Percentiles rank a stretch among this genome's conserved stretches.
Conservation (phyloP, 768 basidiomycete genomes). For the Rhodosporidiobolus sp. region DNA sequence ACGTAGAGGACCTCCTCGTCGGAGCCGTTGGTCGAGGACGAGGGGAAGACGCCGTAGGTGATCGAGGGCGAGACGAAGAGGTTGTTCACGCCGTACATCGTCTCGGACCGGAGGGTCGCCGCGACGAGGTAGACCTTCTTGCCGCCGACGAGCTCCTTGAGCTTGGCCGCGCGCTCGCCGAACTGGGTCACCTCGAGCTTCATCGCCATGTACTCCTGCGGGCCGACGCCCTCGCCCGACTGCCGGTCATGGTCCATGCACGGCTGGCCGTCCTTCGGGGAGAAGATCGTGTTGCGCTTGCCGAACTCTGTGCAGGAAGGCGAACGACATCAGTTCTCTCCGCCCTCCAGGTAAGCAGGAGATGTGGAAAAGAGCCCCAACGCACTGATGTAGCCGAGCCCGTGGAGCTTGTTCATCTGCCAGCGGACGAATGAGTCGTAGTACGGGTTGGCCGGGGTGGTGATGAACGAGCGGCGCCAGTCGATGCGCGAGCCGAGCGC, state of each 20-base stretch:
- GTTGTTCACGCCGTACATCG: slow-evolving; percentile 99
- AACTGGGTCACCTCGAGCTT: slow-evolving; percentile 91
- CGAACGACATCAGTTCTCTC: not conserved
- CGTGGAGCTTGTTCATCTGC: slow-evolving; percentile 91
- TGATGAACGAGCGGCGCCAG: slow-evolving; percentile 92
- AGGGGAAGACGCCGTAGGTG: slow-evolving; percentile 89
- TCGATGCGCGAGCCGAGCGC: slow-evolving; percentile 92
- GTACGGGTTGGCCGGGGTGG: slow-evolving; percentile 93
- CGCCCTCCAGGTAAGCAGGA: too few species aligned
- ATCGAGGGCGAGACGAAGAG: slow-evolving; percentile 88
- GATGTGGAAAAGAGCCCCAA: not conserved
- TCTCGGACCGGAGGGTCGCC: slow-evolving; percentile 92
- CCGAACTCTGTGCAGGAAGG: slow-evolving; percentile 62
- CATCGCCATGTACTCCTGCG: slow-evolving; percentile 89
- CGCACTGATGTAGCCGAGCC: slow-evolving; percentile 73
- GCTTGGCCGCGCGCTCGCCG: slow-evolving; percentile 67
- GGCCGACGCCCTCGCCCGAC: slow-evolving; percentile 89
- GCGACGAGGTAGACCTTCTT: slow-evolving; percentile 89
- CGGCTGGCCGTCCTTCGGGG: slow-evolving; percentile 95
- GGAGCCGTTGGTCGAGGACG: slow-evolving; percentile 57
- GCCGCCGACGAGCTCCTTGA: slow-evolving; percentile 57
- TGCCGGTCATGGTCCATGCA: slow-evolving; percentile 99
- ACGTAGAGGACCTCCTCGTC: slow-evolving; percentile 72
- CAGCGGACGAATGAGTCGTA: slow-evolving; percentile 96
- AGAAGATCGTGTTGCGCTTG: slow-evolving; percentile 96